phyloP scores from a whole-genome alignment of 768 basidiomycete genomes.

The Clavaria fumosa region DNA sequence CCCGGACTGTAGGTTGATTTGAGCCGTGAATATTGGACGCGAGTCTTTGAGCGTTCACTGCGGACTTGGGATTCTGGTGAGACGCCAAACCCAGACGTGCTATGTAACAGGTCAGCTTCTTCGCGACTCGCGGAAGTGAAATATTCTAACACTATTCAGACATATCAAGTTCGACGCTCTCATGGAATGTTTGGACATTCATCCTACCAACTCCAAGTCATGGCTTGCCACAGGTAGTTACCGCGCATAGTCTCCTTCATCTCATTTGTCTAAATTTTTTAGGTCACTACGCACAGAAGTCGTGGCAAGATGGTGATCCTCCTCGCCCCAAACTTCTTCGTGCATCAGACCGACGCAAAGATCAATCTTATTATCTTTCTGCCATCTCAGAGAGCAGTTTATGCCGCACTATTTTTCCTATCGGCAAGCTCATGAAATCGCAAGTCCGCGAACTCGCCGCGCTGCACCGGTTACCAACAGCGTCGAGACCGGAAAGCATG shows the following conservation, averaged over 20 bases:
- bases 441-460: slow-evolving; percentile 61
- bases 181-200: slow-evolving; percentile 38
- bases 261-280: neutral
- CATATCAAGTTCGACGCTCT: slow-evolving; percentile 88
- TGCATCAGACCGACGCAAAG: slow-evolving; percentile 49
- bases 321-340: slow-evolving; percentile 39
- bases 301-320: slow-evolving; percentile 22
- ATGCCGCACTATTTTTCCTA: slow-evolving; percentile 60
- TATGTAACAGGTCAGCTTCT: slow-evolving; percentile 61
- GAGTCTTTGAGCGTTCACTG: slow-evolving; percentile 81
- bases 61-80: slow-evolving; percentile 59
- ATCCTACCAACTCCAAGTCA: slow-evolving; percentile 19
- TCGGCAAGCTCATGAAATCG: slow-evolving; percentile 49
- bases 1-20: slow-evolving; percentile 80
- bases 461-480: slow-evolving; percentile 49
- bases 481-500: slow-evolving; percentile 73
- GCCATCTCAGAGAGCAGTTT: slow-evolving; percentile 56
- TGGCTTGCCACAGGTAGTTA: slow-evolving; percentile 72
- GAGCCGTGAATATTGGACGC: slow-evolving; percentile 80
- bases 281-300: slow-evolving; percentile 82
- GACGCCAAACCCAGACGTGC: slow-evolving; percentile 89
- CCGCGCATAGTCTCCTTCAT: neutral
- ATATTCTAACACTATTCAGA: slow-evolving; percentile 23
- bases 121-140: neutral
- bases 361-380: slow-evolving; percentile 87